phyloP scores from a whole-genome alignment of 306 rosid species.

The Mimosa bimucronata region DNA sequence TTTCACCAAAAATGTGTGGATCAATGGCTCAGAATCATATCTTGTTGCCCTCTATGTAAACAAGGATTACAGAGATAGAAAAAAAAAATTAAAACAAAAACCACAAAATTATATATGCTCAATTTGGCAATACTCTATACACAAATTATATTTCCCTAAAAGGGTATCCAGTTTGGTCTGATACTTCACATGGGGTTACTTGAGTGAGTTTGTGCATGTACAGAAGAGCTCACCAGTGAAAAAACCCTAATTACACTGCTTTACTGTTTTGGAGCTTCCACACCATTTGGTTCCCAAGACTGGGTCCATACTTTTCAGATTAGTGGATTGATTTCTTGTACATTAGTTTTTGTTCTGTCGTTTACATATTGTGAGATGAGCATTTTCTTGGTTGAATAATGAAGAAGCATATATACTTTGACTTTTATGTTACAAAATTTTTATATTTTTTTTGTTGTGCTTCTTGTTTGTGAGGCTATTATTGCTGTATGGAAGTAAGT shows the following conservation, averaged over 20 bases:
- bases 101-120: background rate
- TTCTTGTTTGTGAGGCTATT: background rate
- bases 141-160: background rate
- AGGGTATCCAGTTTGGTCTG: slow-evolving; percentile 16
- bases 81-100: background rate
- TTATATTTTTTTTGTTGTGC: background rate
- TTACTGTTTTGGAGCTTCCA: background rate
- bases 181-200: slow-evolving; percentile 42
- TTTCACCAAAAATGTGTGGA: slow-evolving; percentile 93
- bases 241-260: slow-evolving; percentile 15
- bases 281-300: slow-evolving; percentile 18
- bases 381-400: slow-evolving; percentile 18
- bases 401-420: slow-evolving; percentile 26
- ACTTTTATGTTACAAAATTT: slow-evolving; percentile 6
- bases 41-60: slow-evolving; percentile 93
- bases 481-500: background rate
- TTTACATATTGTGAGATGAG: slow-evolving; percentile 28
- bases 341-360: slow-evolving; percentile 9
- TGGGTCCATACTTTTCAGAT: slow-evolving; percentile 28
- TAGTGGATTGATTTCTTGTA: slow-evolving; percentile 24
- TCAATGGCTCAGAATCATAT: slow-evolving; percentile 84
- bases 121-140: background rate
- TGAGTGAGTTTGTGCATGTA: slow-evolving; percentile 77
- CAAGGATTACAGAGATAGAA: slow-evolving; percentile 72
- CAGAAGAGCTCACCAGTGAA: slow-evolving; percentile 75